Evolutionary conservation across 2,329 filamentous ascomycete species (phyloP).

Genomic region (Fusarium illudens): DNA sequence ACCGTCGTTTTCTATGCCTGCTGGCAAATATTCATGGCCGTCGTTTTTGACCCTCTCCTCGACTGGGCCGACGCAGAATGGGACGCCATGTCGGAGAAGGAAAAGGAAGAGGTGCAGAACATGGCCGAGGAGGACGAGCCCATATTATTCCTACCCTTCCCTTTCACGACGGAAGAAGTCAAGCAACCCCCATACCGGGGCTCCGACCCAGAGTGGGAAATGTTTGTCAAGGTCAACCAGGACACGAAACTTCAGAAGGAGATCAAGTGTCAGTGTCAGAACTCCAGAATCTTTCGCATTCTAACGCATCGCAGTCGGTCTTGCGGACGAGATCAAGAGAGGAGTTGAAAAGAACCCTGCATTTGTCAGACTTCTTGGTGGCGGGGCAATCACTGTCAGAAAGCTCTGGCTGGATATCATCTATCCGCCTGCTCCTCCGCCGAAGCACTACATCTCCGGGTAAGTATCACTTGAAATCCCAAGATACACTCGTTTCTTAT

Average conservation of each 20-base stretch:
- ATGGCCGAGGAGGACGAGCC: constrained; percentile 55
- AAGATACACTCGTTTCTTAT: constrained; percentile 30
- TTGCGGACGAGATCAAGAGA: constrained; percentile 47
- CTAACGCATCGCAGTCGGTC: constrained; percentile 41
- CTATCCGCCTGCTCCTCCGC: constrained; percentile 67
- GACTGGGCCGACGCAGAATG: constrained; percentile 54
- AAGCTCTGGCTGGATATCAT: constrained; percentile 69
- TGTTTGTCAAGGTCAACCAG: constrained; percentile 66
- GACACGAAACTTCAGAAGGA: constrained; percentile 57
- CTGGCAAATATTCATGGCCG: constrained; percentile 54
- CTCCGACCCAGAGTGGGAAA: constrained; percentile 69
- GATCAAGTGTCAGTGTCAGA: constrained; percentile 55
- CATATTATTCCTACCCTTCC: constrained; percentile 67
- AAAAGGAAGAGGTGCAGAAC: constrained; percentile 52
- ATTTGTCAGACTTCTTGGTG: constrained; percentile 54
- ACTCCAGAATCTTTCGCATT: not conserved
- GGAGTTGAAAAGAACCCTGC: constrained; percentile 52
- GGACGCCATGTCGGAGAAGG: constrained; percentile 53
- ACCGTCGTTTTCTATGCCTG: constrained; percentile 48
- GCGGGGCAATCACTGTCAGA: constrained; percentile 57
- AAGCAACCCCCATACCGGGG: constrained; percentile 61
- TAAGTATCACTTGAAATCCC: constrained; percentile 49
- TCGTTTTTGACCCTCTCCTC: constrained; percentile 58
- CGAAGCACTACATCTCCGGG: constrained; percentile 67
- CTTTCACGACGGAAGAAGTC: constrained; percentile 62